Evolutionary conservation across 257 asterid genomes (phyloP), one percentile per base, ranked within the genome.

Genomic region (Przewalskia tangutica): DNA sequence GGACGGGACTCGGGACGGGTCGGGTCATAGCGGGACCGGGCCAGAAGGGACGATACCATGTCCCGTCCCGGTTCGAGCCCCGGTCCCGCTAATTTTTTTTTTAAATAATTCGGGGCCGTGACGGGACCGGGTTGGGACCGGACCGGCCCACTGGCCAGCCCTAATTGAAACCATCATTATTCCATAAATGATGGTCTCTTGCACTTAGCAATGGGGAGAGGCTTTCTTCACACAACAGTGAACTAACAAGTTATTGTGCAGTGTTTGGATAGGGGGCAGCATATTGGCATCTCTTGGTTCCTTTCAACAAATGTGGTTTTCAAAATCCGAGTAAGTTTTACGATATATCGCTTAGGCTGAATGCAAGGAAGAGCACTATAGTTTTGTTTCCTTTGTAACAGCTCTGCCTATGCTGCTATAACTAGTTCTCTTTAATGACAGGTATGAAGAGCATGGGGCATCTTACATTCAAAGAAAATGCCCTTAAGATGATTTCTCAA

Each of bases 301-400:
- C 80, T 94, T 94, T 82, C 99, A 96, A 91, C 99, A 96, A 84
- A 93, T 96, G 98, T 96, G 99, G 99, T 96, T 96, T 89, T 96
- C 99, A 32, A 96, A 96, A 84, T 89, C 98, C 0, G 99, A 94
- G 98, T 96, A 90, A 90, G 99, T 87, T 46, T 40, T 23, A 64
- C 81, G n/a, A 42, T 81, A 23, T 23, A 23, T 34, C 32, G 23
- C 77, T 67, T 38, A 38, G 77, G 32, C 54, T 71, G 78, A 70
- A 44, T 34, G 79, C 51, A 32, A 38, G 23, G 13, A 34, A 20
- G 9, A 16, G 58, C 34, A 42, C 40, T 27, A 63, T 63, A 36
- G 27, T 34, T 63, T 50, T 81, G 48, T 46, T 46, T 59, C 58
- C 71, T 59, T 60, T 4, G 27, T 44, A 42, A 32, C 1, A 60